A percentile compares a stretch with the other conserved stretches of the same genome.
These are phyloP conservation scores for Syncephalastrum contaminatum DNA, from an alignment of 371 early-diverging fungal genomes.

Conservation along the genomic window DNA sequence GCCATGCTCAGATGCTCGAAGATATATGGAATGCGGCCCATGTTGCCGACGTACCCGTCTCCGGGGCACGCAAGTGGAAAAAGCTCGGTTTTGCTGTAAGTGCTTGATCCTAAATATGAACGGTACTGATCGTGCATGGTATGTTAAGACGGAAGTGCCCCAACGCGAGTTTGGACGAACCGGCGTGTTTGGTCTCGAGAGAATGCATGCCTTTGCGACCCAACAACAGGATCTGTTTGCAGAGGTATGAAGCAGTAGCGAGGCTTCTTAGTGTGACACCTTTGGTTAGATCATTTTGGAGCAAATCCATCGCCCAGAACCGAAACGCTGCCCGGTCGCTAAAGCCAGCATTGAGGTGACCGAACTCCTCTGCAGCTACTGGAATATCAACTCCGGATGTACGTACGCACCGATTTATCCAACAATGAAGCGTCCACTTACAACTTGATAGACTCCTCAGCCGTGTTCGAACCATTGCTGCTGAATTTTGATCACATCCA, in stretches of 20 bases:
- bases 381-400: constrained; percentile 73
- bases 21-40: constrained; percentile 61
- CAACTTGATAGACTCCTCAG: constrained; percentile 34
- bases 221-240: constrained; percentile 47
- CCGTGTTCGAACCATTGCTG: constrained; percentile 65
- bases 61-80: constrained; percentile 59
- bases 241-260: constrained; percentile 29
- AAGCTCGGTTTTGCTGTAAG: constrained; percentile 69
- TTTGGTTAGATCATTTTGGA: constrained; percentile 50
- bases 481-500: constrained; percentile 63
- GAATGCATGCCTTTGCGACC: constrained; percentile 58
- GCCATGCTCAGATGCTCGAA: constrained; percentile 52
- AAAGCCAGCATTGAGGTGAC: constrained; percentile 69
- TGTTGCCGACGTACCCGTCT: constrained; percentile 33
- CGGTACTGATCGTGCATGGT: not conserved
- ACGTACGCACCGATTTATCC: constrained; percentile 12
- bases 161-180: constrained; percentile 62
- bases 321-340: constrained; percentile 65
- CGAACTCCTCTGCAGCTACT: constrained; percentile 67
- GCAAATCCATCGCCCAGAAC: constrained; percentile 58
- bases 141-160: constrained; percentile 57
- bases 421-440: not conserved
- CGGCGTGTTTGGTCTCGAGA: constrained; percentile 68
- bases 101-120: not conserved
- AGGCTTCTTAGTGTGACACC: not conserved